Base-by-base conservation (phyloP, 148 eudicot genomes). In the Bassia scoparia region DNA sequence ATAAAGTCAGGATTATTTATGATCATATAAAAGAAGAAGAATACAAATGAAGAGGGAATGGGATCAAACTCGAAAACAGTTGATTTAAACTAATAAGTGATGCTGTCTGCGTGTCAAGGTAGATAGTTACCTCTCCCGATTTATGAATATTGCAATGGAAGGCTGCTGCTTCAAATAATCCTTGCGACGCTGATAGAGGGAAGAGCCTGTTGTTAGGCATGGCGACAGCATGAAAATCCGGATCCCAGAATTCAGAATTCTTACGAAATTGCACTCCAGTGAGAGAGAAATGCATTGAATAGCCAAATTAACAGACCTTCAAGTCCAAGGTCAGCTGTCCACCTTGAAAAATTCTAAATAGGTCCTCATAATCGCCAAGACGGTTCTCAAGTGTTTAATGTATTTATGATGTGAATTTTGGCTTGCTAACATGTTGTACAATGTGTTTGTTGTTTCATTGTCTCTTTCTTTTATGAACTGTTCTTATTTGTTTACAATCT, bases 301-400 rank as follows among this genome's bases (percentile, higher is more conserved):
- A 82, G 88, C 91, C 60, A 91, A 88, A 81, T 86, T 94, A n/a
- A 71, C 83, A 88, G 16, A 80, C 89, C 96, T 7, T n/a, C n/a
- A 86, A 89, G 79, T 72, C 83, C 11, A 86, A 87, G 74, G 96
- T 49, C 95, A 88, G 23, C 89, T 90, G 5, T 86, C 97, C 41
- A 85, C 96, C 7, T 76, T 87, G 82, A 95, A 88, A n/a, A 78
- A 86, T 85, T 29, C 81, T 88, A 31, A 82, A 83, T 70, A 82
- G 82, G 46, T 77, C 77, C 67, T 82, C 67, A 21, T 79, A 24
- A 58, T 66, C 34, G 16, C n/a, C 6, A 44, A 15, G 43, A 50
- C 34, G 10, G 23, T 43, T 75, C 16, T n/a, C 37, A 54, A 12
- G 29, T n/a, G 20, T 72, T 71, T 75, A 75, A 43, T 62, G 61